Evolutionary conservation across 2,329 filamentous ascomycete genomes (phyloP).

Genomic region (Alternaria atra): DNA sequence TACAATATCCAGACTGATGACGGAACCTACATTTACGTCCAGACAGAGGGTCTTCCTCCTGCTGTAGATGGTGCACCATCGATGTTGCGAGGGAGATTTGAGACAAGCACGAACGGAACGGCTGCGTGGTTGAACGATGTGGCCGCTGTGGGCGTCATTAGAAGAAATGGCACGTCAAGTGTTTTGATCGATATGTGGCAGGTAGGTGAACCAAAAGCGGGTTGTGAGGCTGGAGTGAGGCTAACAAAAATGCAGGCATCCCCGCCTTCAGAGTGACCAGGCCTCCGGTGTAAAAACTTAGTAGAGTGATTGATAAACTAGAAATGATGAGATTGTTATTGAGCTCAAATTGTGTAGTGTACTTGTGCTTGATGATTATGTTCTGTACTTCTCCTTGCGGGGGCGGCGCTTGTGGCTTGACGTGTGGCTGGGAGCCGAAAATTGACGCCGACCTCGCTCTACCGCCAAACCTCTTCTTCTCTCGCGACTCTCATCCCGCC

Average conservation of each 20-base stretch:
- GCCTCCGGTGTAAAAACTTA: neutral
- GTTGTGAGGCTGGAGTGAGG: neutral
- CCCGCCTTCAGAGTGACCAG: neutral
- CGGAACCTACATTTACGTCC: constrained; percentile 46
- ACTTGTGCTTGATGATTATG: neutral
- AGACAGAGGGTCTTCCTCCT: constrained; percentile 43
- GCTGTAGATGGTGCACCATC: constrained; percentile 31
- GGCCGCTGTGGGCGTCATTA: constrained; percentile 40
- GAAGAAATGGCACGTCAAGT: constrained; percentile 25
- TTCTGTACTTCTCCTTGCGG: neutral
- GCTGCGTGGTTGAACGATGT: constrained; percentile 53
- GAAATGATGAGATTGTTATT: neutral
- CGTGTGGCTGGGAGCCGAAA: constrained; percentile 17
- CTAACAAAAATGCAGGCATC: constrained; percentile 4
- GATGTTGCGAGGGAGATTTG: constrained; percentile 46
- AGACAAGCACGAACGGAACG: constrained; percentile 43
- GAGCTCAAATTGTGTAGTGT: neutral
- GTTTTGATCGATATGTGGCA: constrained; percentile 42
- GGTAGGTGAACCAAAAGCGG: constrained; percentile 11
- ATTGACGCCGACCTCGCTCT: constrained; percentile 13
- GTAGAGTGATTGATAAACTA: neutral
- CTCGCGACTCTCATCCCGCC: neutral
- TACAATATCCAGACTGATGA: constrained; percentile 51
- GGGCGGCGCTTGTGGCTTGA: constrained; percentile 1
- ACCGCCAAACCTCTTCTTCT: neutral